A percentile compares a stretch with the other conserved stretches of the same genome.
phyloP scores from a whole-genome alignment of 1,139 yeast genomes.

The Blastobotrys capitulatus region DNA sequence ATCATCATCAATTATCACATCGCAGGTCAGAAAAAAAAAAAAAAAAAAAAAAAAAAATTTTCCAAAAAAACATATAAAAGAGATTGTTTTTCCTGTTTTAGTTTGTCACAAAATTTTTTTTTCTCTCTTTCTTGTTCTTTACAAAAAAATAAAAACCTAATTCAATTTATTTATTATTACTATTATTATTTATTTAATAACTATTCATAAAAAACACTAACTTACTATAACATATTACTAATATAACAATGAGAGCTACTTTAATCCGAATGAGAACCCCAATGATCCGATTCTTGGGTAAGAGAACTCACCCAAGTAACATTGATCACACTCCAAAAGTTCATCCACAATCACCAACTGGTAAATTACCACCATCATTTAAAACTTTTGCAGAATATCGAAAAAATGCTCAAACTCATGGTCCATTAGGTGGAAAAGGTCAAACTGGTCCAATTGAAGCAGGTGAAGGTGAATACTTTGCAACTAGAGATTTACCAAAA shows the following conservation, averaged over 20 bases:
- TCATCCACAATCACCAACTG: constrained; percentile 44
- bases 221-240: background rate
- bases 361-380: constrained; percentile 42
- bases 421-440: constrained; percentile 30
- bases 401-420: constrained; percentile 40
- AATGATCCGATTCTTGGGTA: constrained; percentile 38
- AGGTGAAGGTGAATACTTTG: constrained; percentile 45
- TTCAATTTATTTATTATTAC: background rate
- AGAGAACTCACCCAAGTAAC: constrained; percentile 24
- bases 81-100: background rate
- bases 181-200: too few relatives aligned
- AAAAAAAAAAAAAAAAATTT: too few relatives aligned
- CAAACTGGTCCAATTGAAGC: constrained; percentile 31
- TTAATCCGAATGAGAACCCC: constrained; percentile 31
- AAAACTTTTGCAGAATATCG: constrained; percentile 38
- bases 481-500: constrained; percentile 61
- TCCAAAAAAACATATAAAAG: background rate
- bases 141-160: background rate
- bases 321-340: constrained; percentile 40
- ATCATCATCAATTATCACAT: too few relatives aligned
- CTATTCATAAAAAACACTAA: background rate
- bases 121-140: background rate
- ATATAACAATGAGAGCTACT: constrained; percentile 29
- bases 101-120: background rate
- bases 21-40: too few relatives aligned